These are phyloP conservation scores for Serendipita sp. DNA, from an alignment of 768 basidiomycete genomes.

Conservation along the genomic window DNA sequence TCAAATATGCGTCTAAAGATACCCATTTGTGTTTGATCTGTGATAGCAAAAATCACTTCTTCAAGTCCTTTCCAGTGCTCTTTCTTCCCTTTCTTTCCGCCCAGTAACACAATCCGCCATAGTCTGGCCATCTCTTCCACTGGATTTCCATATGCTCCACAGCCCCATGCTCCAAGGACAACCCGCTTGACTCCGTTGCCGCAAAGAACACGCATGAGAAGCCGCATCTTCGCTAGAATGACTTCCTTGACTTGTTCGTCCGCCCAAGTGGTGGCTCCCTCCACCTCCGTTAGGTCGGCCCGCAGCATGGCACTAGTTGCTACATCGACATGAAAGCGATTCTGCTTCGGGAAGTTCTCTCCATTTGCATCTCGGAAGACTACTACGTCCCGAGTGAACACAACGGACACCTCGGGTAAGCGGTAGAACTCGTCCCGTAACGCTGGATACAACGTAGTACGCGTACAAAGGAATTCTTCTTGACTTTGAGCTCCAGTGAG, in stretches of 20 bases:
- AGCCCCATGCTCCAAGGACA: background rate
- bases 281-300: background rate
- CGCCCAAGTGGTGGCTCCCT: background rate
- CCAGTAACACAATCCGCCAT: background rate
- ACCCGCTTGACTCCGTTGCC: background rate
- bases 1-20: background rate
- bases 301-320: background rate
- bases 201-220: background rate
- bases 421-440: background rate
- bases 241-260: background rate
- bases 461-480: slow-evolving; percentile 2
- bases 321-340: background rate
- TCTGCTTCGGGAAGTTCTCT: background rate
- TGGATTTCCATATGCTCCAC: slow-evolving; percentile 1
- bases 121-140: background rate
- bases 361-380: background rate
- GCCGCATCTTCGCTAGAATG: background rate
- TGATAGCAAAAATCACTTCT: background rate
- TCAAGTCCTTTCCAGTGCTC: background rate
- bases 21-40: background rate
- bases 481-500: background rate
- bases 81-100: background rate
- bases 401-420: slow-evolving; percentile 1
- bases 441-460: background rate
- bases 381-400: background rate